phyloP scores from a whole-genome alignment of 2,329 filamentous ascomycete genomes.

The Dactylellina sp. region DNA sequence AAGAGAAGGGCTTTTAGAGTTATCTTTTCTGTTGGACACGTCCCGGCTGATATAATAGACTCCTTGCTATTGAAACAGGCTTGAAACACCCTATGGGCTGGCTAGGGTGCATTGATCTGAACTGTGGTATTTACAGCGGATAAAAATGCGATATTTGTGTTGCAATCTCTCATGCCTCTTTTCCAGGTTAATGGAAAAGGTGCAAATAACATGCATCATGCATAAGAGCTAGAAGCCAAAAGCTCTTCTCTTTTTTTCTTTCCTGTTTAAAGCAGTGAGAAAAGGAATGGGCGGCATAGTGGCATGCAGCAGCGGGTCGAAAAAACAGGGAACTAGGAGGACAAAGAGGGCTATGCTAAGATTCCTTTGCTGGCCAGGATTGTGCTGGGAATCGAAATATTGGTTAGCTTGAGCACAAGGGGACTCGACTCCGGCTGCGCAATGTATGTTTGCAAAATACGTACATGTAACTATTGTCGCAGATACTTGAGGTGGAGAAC shows the following conservation, averaged over 20 bases:
- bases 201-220: conserved; percentile 31
- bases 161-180: conserved; percentile 11
- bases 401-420: conserved; percentile 21
- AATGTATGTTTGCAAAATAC: conserved; percentile 6
- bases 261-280: no score
- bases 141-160: conserved; percentile 53
- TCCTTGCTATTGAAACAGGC: conserved; percentile 51
- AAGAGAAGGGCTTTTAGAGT: background rate
- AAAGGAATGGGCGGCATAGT: background rate
- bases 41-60: conserved; percentile 25
- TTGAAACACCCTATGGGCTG: conserved; percentile 34
- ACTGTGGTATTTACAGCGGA: conserved; percentile 56
- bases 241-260: background rate
- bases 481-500: conserved; percentile 34
- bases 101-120: background rate
- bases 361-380: conserved; percentile 49
- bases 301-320: background rate
- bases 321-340: conserved; percentile 2
- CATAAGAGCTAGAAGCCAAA: background rate
- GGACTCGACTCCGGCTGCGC: conserved; percentile 6
- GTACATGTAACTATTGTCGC: conserved; percentile 37
- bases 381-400: conserved; percentile 30
- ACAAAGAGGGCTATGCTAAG: background rate
- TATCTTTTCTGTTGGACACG: conserved; percentile 39
- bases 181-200: background rate